These are phyloP conservation scores for Cymbopogon citratus DNA, from an alignment of 176 grass and related monocot species.

Conservation along the genomic window DNA sequence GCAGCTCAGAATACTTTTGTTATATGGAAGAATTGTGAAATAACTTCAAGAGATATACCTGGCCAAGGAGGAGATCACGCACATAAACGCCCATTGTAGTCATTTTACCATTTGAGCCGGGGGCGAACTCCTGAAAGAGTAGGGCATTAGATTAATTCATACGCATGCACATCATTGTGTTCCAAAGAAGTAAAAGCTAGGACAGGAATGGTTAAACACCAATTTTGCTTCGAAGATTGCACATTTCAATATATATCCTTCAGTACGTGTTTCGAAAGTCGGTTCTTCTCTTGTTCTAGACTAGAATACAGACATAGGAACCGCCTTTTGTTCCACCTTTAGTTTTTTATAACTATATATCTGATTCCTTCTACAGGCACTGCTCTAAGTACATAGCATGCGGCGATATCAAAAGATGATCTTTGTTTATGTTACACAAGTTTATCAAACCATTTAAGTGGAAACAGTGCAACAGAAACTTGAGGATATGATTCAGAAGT, in stretches of 20 bases:
- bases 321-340: not conserved
- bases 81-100: slow-evolving; percentile 97
- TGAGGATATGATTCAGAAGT: not conserved
- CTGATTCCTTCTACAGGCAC: not conserved
- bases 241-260: not conserved
- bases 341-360: slow-evolving; percentile 9
- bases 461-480: not conserved
- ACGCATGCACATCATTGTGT: too few species aligned
- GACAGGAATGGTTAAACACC: not conserved
- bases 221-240: not conserved
- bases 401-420: not conserved
- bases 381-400: not conserved
- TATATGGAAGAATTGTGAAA: not conserved
- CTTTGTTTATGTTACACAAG: not conserved
- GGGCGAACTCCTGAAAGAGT: slow-evolving; percentile 77
- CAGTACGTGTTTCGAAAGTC: not conserved
- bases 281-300: not conserved
- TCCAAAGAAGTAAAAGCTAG: slow-evolving; percentile 15
- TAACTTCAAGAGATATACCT: slow-evolving; percentile 56
- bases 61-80: slow-evolving; percentile 93
- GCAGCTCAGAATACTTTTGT: slow-evolving; percentile 2
- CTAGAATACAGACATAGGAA: not conserved
- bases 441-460: slow-evolving; percentile 5
- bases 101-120: slow-evolving; percentile 74
- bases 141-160: not conserved